Evolutionary conservation across 176 grass and related monocot species (phyloP), one percentile per base, ranked within the genome.

Genomic region (Pontederia crassipes): DNA sequence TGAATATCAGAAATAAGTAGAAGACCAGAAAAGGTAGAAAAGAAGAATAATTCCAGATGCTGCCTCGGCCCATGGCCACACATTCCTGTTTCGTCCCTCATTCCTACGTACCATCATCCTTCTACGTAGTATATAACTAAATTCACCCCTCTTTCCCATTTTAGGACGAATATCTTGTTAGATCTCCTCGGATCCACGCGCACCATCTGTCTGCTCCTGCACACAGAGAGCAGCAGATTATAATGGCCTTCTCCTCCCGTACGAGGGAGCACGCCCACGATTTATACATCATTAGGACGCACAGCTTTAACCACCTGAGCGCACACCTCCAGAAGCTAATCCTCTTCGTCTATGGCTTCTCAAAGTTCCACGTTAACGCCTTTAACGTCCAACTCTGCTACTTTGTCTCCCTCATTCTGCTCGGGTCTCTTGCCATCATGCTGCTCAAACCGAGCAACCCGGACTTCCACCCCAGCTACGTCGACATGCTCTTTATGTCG

Each of bases 401-500:
- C 64, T 90, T 87, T 64, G 18, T 87, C 24, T 53, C 57, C 60
- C 24, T 96, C 20, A 72, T 76, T 64, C 54, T 95, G 0, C 61
- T 90, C 57, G 86, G 91, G 8, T 90, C 80, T 63, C 65, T 82
- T 18, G 70, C 70, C 9, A 17, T 90, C 58, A 64, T 77, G 46
- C 47, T 74, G 1, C 78, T 95, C 28, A 66, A 66, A 16, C 82
- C 83, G 47, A 77, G 68, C 17, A 70, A 71, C 20, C 60, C 61
- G 7, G 17, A 17, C 48, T 62, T 71, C 48, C 52, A 11, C 12
- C 72, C 66, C 12, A 60, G 75, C 0, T 69, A 75, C 62, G 6
- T 90, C 29, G 91, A 96, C 54, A 48, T 85, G 66, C 29, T 87
- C 16, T 96, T 82, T 69, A 64, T 90, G 63, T 84, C 83, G 0